phyloP scores from a whole-genome alignment of 352 stramenopile genomes.

The Globisporangium parvum region DNA sequence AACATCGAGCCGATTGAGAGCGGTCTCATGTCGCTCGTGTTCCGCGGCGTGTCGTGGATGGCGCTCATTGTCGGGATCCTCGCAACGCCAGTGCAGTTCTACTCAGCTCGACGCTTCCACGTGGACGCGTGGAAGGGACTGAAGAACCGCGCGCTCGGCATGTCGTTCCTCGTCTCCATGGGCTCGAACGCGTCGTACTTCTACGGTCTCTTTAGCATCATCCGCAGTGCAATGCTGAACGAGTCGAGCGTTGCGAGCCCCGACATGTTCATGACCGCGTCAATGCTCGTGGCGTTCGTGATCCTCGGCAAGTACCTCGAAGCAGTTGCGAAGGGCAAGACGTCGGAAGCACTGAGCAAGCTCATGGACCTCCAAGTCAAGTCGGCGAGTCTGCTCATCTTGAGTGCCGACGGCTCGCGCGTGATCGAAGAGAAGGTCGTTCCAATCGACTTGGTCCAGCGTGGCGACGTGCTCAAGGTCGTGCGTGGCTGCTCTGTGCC shows the following conservation, averaged over 20 bases:
- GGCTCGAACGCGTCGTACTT: constrained; percentile 95
- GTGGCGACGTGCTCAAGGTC: constrained; percentile 92
- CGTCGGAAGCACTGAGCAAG: constrained; percentile 92
- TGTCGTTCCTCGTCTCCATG: constrained; percentile 97
- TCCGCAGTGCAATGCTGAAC: constrained; percentile 55
- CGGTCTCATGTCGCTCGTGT: constrained; percentile 39
- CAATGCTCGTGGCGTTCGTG: constrained; percentile 98
- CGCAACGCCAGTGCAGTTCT: constrained; percentile 95
- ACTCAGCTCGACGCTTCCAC: constrained; percentile 92
- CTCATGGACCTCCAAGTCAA: constrained; percentile 96
- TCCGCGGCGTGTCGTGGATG: constrained; percentile 73
- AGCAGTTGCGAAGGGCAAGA: constrained; percentile 90
- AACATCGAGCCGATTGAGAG: constrained; percentile 59
- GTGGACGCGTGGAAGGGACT: constrained; percentile 90
- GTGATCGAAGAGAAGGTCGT: constrained; percentile 73
- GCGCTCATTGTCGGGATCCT: constrained; percentile 72
- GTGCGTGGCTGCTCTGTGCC: constrained; percentile 90
- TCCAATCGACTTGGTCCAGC: constrained; percentile 86
- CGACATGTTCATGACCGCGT: constrained; percentile 97
- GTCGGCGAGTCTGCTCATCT: constrained; percentile 90
- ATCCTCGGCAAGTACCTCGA: constrained; percentile 98
- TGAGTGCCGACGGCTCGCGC: constrained; percentile 45
- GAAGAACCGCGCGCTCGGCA: constrained; percentile 88
- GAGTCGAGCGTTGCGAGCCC: constrained; percentile 61
- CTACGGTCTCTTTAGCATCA: constrained; percentile 90